Evolutionary conservation across 2,329 filamentous ascomycete genomes (phyloP).

Genomic region (Colletotrichum lentis): DNA sequence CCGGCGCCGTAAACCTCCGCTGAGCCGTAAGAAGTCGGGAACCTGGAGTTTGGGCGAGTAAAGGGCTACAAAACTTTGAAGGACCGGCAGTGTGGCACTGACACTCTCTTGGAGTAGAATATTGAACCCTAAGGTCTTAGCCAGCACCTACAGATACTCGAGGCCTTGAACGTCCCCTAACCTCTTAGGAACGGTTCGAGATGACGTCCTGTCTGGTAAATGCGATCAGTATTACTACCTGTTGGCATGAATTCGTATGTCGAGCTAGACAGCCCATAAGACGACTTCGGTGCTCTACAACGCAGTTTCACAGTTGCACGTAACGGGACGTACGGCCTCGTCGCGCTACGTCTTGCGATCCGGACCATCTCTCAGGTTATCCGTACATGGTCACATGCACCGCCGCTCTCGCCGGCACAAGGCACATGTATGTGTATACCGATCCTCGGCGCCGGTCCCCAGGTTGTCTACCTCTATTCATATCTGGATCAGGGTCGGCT

Average conservation of each 20-base stretch:
- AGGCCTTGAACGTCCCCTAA: slow-evolving; percentile 4
- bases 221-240: slow-evolving; percentile 15
- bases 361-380: slow-evolving; percentile 24
- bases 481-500: neutral
- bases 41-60: slow-evolving; percentile 17
- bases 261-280: neutral
- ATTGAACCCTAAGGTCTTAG: slow-evolving; percentile 25
- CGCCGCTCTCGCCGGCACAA: slow-evolving; percentile 15
- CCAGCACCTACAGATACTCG: neutral
- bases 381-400: slow-evolving; percentile 20
- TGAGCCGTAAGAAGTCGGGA: slow-evolving; percentile 23
- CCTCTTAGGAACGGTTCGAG: slow-evolving; percentile 5
- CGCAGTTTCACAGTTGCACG: slow-evolving; percentile 15
- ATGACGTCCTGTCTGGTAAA: neutral
- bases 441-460: neutral
- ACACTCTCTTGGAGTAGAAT: slow-evolving; percentile 15
- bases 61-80: slow-evolving; percentile 12
- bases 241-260: neutral
- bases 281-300: slow-evolving; percentile 1
- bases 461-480: neutral
- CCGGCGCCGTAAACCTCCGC: slow-evolving; percentile 29
- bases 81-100: slow-evolving; percentile 14
- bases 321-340: slow-evolving; percentile 16
- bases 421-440: slow-evolving; percentile 23
- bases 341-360: slow-evolving; percentile 23